Conservation (phyloP, 2,329 filamentous ascomycete species). For the Fusarium burgessii region DNA sequence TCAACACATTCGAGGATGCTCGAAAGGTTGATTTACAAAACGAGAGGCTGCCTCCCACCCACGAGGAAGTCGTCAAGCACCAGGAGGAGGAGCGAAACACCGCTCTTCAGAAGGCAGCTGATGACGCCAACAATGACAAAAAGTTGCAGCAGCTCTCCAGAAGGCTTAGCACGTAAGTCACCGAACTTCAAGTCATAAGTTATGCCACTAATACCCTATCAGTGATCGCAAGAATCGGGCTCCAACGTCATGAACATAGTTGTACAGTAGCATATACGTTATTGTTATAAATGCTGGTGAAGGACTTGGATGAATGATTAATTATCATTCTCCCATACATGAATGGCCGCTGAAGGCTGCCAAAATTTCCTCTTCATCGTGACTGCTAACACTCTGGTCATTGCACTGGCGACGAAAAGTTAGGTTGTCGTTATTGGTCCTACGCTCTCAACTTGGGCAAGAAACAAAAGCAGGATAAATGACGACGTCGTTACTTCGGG, state of each 20-base stretch:
- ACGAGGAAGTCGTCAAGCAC: constrained; percentile 89
- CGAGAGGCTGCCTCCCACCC: constrained; percentile 89
- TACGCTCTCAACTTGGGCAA: constrained; percentile 25
- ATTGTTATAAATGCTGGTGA: constrained; percentile 35
- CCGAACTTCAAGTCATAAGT: not conserved
- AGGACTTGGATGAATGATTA: constrained; percentile 40
- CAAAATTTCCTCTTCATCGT: constrained; percentile 38
- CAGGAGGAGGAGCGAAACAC: constrained; percentile 84
- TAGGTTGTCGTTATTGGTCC: constrained; percentile 19
- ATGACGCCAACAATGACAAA: constrained; percentile 92
- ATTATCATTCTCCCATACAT: constrained; percentile 30
- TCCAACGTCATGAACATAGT: constrained; percentile 43
- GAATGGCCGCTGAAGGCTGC: constrained; percentile 33
- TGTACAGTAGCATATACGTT: constrained; percentile 46
- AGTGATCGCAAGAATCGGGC: constrained; percentile 49
- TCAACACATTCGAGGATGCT: constrained; percentile 96
- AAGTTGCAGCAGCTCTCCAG: constrained; percentile 88
- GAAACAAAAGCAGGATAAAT: constrained; percentile 39
- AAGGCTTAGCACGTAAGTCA: constrained; percentile 89
- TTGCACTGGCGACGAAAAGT: constrained; percentile 14
- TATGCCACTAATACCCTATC: not conserved
- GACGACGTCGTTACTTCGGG: constrained; percentile 33
- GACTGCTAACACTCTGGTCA: constrained; percentile 32
- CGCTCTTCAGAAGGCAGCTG: constrained; percentile 85
- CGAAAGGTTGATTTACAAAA: constrained; percentile 98